Evolutionary conservation across 2,329 filamentous ascomycete species (phyloP).

Genomic region (Colletotrichum shisoi): DNA sequence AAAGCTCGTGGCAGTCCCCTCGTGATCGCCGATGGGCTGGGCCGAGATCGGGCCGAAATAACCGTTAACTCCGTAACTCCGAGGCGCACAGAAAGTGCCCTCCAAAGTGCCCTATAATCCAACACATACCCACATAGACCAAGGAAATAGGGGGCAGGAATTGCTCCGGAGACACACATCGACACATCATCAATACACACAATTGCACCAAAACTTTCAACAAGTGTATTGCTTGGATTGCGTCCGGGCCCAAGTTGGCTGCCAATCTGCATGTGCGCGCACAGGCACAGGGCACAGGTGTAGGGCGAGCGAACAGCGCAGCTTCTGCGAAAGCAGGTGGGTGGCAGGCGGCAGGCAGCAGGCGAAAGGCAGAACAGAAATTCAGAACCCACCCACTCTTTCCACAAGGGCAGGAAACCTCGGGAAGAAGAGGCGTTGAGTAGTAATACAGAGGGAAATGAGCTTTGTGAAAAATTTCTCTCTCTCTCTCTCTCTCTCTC

Average conservation of each 20-base stretch:
- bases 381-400: not conserved
- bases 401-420: not conserved
- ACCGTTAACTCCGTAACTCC: too few species aligned
- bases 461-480: not conserved
- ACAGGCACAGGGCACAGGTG: slow-evolving; percentile 9
- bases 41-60: too few species aligned
- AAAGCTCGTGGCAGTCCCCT: too few species aligned
- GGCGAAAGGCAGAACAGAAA: not conserved
- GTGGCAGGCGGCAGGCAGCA: slow-evolving; percentile 3
- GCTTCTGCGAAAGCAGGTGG: slow-evolving; percentile 10
- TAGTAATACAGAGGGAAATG: slow-evolving; percentile 7
- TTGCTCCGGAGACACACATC: too few species aligned
- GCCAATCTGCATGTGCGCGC: slow-evolving; percentile 17
- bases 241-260: slow-evolving; percentile 21
- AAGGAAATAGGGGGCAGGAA: too few species aligned
- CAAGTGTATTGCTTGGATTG: slow-evolving; percentile 27
- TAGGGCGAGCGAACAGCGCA: not conserved
- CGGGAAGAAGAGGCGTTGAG: not conserved
- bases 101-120: too few species aligned
- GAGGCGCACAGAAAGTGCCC: too few species aligned
- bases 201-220: too few species aligned
- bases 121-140: too few species aligned
- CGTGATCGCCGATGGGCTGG: too few species aligned
- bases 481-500: not conserved
- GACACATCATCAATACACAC: too few species aligned